Conservation (phyloP, 148 eudicot genomes). For the Camellia japonica region DNA sequence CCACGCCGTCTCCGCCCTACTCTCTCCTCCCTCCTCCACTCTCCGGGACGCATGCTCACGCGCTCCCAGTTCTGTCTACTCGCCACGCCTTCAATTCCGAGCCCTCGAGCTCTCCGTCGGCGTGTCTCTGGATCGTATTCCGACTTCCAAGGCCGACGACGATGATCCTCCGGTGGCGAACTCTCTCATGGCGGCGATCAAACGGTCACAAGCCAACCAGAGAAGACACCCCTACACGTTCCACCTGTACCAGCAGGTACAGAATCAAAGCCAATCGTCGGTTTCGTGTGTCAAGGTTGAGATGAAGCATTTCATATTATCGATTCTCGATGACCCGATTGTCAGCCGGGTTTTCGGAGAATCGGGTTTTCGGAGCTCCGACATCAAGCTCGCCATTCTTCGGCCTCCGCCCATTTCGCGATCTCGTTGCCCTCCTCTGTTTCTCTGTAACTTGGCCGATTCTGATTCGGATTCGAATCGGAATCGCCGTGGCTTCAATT, state of each 20-base stretch:
- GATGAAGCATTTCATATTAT: constrained; percentile 57
- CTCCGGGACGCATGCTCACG: constrained; percentile 72
- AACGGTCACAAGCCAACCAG: constrained; percentile 86
- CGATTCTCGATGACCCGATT: constrained; percentile 83
- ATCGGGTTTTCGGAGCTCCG: constrained; percentile 76
- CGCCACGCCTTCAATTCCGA: constrained; percentile 67
- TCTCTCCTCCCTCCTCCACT: constrained; percentile 54
- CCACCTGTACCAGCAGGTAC: constrained; percentile 49
- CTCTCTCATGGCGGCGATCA: constrained; percentile 88
- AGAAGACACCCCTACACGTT: constrained; percentile 76
- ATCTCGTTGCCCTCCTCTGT: constrained; percentile 41
- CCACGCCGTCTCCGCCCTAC: constrained; percentile 69
- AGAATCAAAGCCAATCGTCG: not conserved
- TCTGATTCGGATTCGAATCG: not conserved
- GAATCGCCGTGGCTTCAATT: constrained; percentile 19
- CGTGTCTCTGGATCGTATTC: constrained; percentile 69
- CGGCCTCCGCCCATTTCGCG: constrained; percentile 35
- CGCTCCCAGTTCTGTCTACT: constrained; percentile 48
- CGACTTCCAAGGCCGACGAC: constrained; percentile 35
- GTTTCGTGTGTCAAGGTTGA: not conserved
- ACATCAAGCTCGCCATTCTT: constrained; percentile 53
- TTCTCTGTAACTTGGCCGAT: constrained; percentile 15
- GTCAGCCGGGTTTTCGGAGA: constrained; percentile 82
- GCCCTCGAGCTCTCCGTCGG: constrained; percentile 74
- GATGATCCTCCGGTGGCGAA: constrained; percentile 71